Evolutionary conservation across 2,329 filamentous ascomycete genomes (phyloP).

Genomic region (Hypoxylon sp.): DNA sequence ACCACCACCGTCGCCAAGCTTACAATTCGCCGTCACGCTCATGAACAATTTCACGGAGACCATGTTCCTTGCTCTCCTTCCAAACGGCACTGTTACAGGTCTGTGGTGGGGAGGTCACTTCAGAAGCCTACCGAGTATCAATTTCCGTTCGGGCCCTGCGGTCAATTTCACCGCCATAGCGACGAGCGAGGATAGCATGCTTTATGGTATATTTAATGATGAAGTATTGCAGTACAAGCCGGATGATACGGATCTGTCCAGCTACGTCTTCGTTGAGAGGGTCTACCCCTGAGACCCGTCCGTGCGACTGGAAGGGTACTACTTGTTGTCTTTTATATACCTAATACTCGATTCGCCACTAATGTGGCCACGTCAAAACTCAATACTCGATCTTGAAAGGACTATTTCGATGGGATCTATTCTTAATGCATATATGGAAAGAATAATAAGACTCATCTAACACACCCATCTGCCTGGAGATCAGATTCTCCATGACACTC

Average conservation of each 20-base stretch:
- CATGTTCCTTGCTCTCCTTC: slow-evolving; percentile 20
- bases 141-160: slow-evolving; percentile 23
- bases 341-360: neutral
- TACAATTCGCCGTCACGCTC: slow-evolving; percentile 39
- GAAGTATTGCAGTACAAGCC: slow-evolving; percentile 36
- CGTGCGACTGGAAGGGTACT: neutral
- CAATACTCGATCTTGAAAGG: too few relatives aligned
- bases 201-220: slow-evolving; percentile 41
- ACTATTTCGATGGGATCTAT: too few relatives aligned
- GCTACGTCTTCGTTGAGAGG: slow-evolving; percentile 30
- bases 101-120: slow-evolving; percentile 16
- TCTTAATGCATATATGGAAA: too few relatives aligned
- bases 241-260: slow-evolving; percentile 18
- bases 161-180: slow-evolving; percentile 43
- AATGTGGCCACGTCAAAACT: too few relatives aligned
- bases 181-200: slow-evolving; percentile 35
- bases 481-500: too few relatives aligned
- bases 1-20: slow-evolving; percentile 6
- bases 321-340: neutral
- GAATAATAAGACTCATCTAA: too few relatives aligned
- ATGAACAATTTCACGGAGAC: slow-evolving; percentile 23
- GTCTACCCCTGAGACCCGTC: slow-evolving; percentile 36
- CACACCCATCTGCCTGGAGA: too few relatives aligned
- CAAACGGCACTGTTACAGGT: slow-evolving; percentile 29
- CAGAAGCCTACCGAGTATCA: slow-evolving; percentile 13